These are phyloP conservation scores for Tylopilus plumbeoviolaceoides DNA, from an alignment of 768 basidiomycete genomes.

Conservation along the genomic window DNA sequence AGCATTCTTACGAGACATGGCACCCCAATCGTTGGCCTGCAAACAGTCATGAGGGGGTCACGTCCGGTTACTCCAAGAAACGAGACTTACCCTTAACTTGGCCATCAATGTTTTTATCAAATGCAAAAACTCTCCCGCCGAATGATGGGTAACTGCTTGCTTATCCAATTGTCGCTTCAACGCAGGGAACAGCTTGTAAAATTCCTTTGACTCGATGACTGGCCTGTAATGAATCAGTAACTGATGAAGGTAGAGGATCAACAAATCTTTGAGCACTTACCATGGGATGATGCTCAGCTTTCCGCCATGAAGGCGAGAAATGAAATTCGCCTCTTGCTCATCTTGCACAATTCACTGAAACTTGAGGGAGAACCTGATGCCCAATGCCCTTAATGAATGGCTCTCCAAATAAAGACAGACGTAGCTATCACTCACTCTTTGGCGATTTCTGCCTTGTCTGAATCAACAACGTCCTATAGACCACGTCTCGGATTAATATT, in stretches of 20 bases:
- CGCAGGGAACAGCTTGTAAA: slow-evolving; percentile 50
- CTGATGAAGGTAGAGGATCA: neutral
- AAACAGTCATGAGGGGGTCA: neutral
- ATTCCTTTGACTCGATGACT: slow-evolving; percentile 58
- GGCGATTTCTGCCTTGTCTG: slow-evolving; percentile 54
- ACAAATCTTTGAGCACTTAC: slow-evolving; percentile 17
- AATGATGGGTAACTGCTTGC: slow-evolving; percentile 44
- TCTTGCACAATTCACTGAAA: slow-evolving; percentile 60
- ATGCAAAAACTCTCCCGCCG: slow-evolving; percentile 52
- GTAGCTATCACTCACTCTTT: slow-evolving; percentile 41
- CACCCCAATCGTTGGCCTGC: slow-evolving; percentile 59
- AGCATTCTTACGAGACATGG: slow-evolving; percentile 50
- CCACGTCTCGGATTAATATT: neutral
- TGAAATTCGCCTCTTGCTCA: slow-evolving; percentile 60
- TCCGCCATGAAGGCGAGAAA: slow-evolving; percentile 54
- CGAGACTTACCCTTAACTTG: slow-evolving; percentile 50
- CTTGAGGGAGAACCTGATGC: slow-evolving; percentile 48
- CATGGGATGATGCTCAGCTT: slow-evolving; percentile 57
- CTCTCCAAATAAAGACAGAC: no score
- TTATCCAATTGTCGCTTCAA: slow-evolving; percentile 46
- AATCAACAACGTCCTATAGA: slow-evolving; percentile 56
- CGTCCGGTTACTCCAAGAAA: neutral
- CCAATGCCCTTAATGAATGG: neutral
- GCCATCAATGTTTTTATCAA: slow-evolving; percentile 64
- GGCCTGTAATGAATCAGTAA: slow-evolving; percentile 30